Base-by-base conservation (phyloP, 805 yeast genomes). In the Kodamaea kaohsiungensis region DNA sequence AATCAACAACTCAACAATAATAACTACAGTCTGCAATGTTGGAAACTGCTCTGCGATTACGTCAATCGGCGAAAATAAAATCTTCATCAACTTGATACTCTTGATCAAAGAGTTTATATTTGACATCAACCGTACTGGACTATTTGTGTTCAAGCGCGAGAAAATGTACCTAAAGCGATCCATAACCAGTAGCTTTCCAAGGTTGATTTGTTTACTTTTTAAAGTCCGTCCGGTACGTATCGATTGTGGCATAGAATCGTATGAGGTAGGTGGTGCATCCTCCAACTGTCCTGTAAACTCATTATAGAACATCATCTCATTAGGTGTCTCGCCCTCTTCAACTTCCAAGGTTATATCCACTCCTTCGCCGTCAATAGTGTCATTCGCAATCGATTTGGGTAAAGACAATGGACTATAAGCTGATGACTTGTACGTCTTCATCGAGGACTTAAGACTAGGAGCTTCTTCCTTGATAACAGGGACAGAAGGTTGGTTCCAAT, bases 11-110 rank as follows among this genome's bases (percentile, higher is more conserved):
- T 76, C 80, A 6, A 69, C 53, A 49, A 76, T 49, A n/a, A 74
- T 70, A 18, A 76, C 78, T n/a, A 71, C 52, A 0, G 77, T 71
- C 57, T 75, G 78, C 19, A 70, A 55, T 22, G 61, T 56, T 2
- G 80, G 80, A 46, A 76, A 72, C 25, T 63, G 54, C 45, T 70
- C 71, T 0, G 69, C 73, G 13, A 76, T 64, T 3, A 68, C 64
- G 51, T 75, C 80, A 38, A 76, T 73, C 12, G 78, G 78, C 6
- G 77, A 67, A 60, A 75, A 75, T 3, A 75, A 55, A 5, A 71
- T 63, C 51, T 62, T 63, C 77, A 76, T 70, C 25, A 75, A 42
- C 54, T 63, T 65, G 35, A 76, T 68, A 51, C 64, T 63, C 56
- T 73, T 75, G 50, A 75, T 69, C 47, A 72, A 59, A 22, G 59